phyloP scores from a whole-genome alignment of 192 early-diverging fungal genomes.

The Helicostylum pulchrum region DNA sequence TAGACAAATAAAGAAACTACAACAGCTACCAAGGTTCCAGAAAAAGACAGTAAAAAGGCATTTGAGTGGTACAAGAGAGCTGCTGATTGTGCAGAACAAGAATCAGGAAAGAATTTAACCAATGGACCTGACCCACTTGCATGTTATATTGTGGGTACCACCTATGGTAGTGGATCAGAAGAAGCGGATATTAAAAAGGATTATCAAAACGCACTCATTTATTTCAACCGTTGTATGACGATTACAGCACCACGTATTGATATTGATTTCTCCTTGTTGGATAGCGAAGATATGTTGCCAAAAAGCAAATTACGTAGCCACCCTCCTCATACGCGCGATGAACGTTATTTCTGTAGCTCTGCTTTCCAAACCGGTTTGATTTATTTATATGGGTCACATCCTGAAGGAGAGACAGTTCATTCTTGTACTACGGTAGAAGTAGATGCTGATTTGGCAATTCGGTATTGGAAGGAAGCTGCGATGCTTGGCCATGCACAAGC shows the following conservation, averaged over 20 bases:
- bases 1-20: conserved; percentile 10
- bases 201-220: conserved; percentile 28
- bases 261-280: conserved; percentile 24
- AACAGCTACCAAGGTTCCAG: neutral
- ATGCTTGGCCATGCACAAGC: conserved; percentile 39
- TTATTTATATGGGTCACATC: conserved; percentile 34
- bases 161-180: conserved; percentile 29
- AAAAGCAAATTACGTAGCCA: conserved; percentile 25
- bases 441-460: conserved; percentile 28
- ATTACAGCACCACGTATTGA: conserved; percentile 34
- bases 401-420: conserved; percentile 23
- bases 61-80: conserved; percentile 40
- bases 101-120: neutral
- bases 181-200: conserved; percentile 33
- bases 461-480: conserved; percentile 37
- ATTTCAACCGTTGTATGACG: conserved; percentile 36
- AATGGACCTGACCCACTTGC: conserved; percentile 34
- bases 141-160: conserved; percentile 36
- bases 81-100: conserved; percentile 21
- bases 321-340: conserved; percentile 29
- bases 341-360: conserved; percentile 36
- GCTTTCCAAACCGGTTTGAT: conserved; percentile 38
- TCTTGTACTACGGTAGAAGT: conserved; percentile 20
- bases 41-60: conserved; percentile 28
- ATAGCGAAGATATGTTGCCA: neutral